These are phyloP conservation scores for Thelephora terrestris DNA, from an alignment of 1,284 basidiomycete species.

Conservation along the genomic window DNA sequence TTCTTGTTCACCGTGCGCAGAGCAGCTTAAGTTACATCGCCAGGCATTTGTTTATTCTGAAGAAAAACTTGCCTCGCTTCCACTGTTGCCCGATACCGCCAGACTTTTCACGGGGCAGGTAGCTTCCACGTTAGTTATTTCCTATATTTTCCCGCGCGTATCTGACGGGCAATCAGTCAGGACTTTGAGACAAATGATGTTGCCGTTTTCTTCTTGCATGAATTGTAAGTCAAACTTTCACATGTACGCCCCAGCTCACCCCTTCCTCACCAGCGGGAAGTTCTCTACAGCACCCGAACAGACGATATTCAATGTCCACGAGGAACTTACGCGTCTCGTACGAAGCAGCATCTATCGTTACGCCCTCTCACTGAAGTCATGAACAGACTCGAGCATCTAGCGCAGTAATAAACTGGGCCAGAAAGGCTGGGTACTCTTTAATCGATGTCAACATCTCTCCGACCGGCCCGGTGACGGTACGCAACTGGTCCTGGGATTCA, in stretches of 20 bases:
- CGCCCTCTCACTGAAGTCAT: slow-evolving; percentile 3
- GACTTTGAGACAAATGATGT: slow-evolving; percentile 56
- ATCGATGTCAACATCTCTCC: slow-evolving; percentile 80
- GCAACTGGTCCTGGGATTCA: slow-evolving; percentile 10
- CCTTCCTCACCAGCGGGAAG: slow-evolving; percentile 51
- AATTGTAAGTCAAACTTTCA: slow-evolving; percentile 52
- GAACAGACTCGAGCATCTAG: slow-evolving; percentile 72
- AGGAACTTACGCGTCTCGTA: slow-evolving; percentile 74
- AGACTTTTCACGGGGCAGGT: slow-evolving; percentile 61
- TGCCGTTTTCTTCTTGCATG: slow-evolving; percentile 73
- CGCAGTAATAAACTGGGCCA: slow-evolving; percentile 66
- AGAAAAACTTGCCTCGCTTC: slow-evolving; percentile 69
- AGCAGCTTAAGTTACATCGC: slow-evolving; percentile 79
- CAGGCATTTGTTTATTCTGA: slow-evolving; percentile 60
- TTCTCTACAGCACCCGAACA: slow-evolving; percentile 63
- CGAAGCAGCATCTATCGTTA: slow-evolving; percentile 4
- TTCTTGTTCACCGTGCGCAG: slow-evolving; percentile 16
- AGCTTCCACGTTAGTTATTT: slow-evolving; percentile 59
- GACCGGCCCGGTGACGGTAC: slow-evolving; percentile 33
- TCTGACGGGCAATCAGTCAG: slow-evolving; percentile 18
- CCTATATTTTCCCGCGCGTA: not conserved
- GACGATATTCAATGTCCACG: slow-evolving; percentile 53
- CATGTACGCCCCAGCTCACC: not conserved
- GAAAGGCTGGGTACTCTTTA: slow-evolving; percentile 49
- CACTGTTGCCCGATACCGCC: slow-evolving; percentile 55